These are phyloP conservation scores for Pichia sp. DNA, from an alignment of 1,139 yeast genomes.

Conservation along the genomic window DNA sequence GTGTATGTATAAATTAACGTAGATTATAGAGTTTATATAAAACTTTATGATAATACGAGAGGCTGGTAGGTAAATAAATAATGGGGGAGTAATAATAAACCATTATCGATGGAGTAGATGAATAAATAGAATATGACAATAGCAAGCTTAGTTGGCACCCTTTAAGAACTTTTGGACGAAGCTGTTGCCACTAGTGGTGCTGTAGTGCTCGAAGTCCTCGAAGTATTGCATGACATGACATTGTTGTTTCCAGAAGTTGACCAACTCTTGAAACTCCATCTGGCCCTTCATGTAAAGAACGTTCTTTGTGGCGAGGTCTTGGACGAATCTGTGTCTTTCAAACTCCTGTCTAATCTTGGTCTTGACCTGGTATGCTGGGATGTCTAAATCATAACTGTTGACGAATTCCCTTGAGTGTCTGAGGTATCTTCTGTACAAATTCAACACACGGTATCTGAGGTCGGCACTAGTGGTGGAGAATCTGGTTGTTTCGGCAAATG, in stretches of 20 bases:
- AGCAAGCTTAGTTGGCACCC: constrained; percentile 35
- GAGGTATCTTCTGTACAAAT: constrained; percentile 71
- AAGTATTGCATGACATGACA: constrained; percentile 82
- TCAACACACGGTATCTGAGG: constrained; percentile 59
- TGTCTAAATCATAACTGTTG: constrained; percentile 71
- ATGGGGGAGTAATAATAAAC: background rate
- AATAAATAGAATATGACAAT: constrained; percentile 2
- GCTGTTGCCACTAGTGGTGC: constrained; percentile 44
- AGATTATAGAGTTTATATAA: background rate
- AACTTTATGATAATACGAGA: background rate
- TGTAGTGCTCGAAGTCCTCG: constrained; percentile 57
- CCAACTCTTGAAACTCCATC: constrained; percentile 85
- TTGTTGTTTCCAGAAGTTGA: constrained; percentile 89
- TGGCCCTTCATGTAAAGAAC: constrained; percentile 76
- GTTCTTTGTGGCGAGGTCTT: constrained; percentile 61
- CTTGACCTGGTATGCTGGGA: constrained; percentile 76
- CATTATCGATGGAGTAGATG: background rate
- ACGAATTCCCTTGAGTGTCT: constrained; percentile 48
- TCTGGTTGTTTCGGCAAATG: constrained; percentile 79
- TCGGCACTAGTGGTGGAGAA: constrained; percentile 60
- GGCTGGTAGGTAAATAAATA: background rate
- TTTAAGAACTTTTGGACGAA: constrained; percentile 72
- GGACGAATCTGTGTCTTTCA: constrained; percentile 75
- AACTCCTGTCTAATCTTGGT: constrained; percentile 87
- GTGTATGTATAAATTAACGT: background rate